A percentile compares a stretch with the other conserved stretches of the same genome.
Evolutionary conservation across 1,284 basidiomycete genomes (phyloP).

Genomic region (Heliocybe sulcata): DNA sequence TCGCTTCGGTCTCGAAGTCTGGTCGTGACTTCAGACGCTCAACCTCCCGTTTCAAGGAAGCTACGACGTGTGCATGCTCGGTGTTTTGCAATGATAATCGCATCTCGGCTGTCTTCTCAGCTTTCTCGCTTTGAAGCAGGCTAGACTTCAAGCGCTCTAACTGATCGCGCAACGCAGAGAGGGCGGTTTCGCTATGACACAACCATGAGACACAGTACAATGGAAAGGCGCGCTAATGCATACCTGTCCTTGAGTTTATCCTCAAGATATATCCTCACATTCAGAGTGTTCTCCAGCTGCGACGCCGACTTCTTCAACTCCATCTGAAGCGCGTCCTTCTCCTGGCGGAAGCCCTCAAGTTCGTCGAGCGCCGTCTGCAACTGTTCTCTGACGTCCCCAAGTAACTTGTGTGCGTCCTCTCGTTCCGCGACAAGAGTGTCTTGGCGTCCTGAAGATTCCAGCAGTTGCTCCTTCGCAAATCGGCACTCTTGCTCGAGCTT

Average conservation of each 20-base stretch:
- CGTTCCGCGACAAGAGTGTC: conserved; percentile 21
- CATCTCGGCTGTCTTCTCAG: conserved; percentile 52
- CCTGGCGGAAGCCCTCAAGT: conserved; percentile 32
- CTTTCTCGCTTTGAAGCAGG: conserved; percentile 46
- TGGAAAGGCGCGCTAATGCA: conserved; percentile 11
- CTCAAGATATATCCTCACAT: conserved; percentile 53
- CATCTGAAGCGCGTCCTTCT: conserved; percentile 41
- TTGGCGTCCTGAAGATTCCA: conserved; percentile 20
- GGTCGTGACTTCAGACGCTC: conserved; percentile 42
- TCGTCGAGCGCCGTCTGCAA: conserved; percentile 34
- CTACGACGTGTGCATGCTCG: conserved; percentile 56
- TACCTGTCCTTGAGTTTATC: conserved; percentile 54
- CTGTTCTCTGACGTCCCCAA: conserved; percentile 17
- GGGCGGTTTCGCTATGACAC: conserved; percentile 36
- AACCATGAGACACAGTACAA: conserved; percentile 5
- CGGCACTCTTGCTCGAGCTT: conserved; percentile 18
- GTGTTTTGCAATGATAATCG: conserved; percentile 52
- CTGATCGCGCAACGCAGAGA: conserved; percentile 35
- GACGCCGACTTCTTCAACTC: conserved; percentile 52
- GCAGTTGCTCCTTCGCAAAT: conserved; percentile 10
- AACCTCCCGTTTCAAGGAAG: conserved; percentile 50
- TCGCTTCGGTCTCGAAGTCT: conserved; percentile 44
- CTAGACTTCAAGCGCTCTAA: conserved; percentile 37
- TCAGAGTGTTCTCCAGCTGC: conserved; percentile 54
- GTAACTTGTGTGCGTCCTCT: conserved; percentile 16